A percentile compares a stretch with the other conserved stretches of the same genome.
Evolutionary conservation across 2,329 filamentous ascomycete genomes (phyloP).

Genomic region (Aquanectria penicillioides): DNA sequence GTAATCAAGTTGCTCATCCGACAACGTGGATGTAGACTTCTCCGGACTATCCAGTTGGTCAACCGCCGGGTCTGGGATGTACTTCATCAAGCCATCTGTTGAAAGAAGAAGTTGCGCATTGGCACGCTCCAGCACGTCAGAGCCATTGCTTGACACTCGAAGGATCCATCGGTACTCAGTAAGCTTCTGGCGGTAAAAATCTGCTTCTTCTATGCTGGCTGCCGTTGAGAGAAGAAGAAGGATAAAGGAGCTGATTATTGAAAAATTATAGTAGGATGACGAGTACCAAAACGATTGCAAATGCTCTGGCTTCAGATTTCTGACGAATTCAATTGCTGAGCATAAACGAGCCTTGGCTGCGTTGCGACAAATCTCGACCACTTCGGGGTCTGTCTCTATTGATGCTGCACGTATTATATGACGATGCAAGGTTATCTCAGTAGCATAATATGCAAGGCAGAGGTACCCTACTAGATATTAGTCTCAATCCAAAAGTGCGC

Average conservation of each 20-base stretch:
- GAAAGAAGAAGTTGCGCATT: slow-evolving; percentile 5
- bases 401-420: slow-evolving; percentile 48
- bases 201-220: slow-evolving; percentile 12
- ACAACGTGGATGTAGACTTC: not conserved
- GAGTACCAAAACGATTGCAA: slow-evolving; percentile 50
- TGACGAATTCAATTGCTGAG: slow-evolving; percentile 45
- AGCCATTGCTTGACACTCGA: slow-evolving; percentile 9
- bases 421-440: slow-evolving; percentile 55
- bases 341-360: slow-evolving; percentile 45
- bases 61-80: not conserved
- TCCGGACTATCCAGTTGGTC: not conserved
- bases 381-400: not conserved
- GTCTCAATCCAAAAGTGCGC: not conserved
- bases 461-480: slow-evolving; percentile 46
- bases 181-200: slow-evolving; percentile 21
- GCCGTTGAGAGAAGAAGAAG: slow-evolving; percentile 37
- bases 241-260: slow-evolving; percentile 45
- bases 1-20: not conserved
- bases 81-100: slow-evolving; percentile 4
- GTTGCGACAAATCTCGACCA: slow-evolving; percentile 20
- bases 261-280: slow-evolving; percentile 44
- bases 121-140: slow-evolving; percentile 1
- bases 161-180: slow-evolving; percentile 31
- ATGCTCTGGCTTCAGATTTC: slow-evolving; percentile 40
- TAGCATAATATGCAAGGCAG: slow-evolving; percentile 54